These are phyloP conservation scores for Apiospora rasikravindrae DNA, from an alignment of 2,329 filamentous ascomycete genomes.

Conservation along the genomic window DNA sequence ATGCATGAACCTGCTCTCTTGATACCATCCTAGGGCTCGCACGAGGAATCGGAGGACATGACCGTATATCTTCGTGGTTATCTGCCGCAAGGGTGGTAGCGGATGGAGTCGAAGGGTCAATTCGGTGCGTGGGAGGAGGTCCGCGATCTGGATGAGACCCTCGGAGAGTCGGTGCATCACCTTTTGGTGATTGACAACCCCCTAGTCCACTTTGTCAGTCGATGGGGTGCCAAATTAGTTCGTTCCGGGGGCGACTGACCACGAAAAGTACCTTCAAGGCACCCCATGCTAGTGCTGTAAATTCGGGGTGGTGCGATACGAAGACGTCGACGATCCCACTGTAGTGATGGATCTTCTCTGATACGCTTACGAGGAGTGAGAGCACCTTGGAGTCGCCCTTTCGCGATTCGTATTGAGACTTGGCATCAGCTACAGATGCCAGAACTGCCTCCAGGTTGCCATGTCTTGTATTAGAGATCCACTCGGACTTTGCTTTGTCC, in stretches of 20 bases:
- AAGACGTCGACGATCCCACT: conserved; percentile 6
- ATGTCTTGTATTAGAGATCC: neutral
- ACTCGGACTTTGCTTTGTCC: neutral
- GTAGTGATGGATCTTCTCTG: conserved; percentile 13
- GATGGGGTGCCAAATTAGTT: neutral
- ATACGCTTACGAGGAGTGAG: neutral
- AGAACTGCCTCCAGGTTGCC: neutral
- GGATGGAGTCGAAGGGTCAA: neutral
- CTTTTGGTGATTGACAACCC: conserved; percentile 16
- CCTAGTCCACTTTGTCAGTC: neutral
- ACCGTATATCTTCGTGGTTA: conserved; percentile 29
- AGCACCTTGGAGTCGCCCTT: neutral
- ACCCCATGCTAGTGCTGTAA: neutral
- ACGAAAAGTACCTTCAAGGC: conserved; percentile 6
- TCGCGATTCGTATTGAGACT: neutral
- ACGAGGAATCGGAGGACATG: conserved; percentile 35
- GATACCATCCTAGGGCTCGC: conserved; percentile 35
- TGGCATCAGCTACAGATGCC: neutral
- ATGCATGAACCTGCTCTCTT: conserved; percentile 30
- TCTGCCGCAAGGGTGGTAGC: neutral
- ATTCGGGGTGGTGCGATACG: conserved; percentile 6
- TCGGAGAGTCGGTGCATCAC: neutral
- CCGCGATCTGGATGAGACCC: neutral
- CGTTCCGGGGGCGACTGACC: neutral
- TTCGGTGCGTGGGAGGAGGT: neutral